These are phyloP conservation scores for Tillandsia fasciculata DNA, from an alignment of 176 grass and related monocot species.

Conservation along the genomic window DNA sequence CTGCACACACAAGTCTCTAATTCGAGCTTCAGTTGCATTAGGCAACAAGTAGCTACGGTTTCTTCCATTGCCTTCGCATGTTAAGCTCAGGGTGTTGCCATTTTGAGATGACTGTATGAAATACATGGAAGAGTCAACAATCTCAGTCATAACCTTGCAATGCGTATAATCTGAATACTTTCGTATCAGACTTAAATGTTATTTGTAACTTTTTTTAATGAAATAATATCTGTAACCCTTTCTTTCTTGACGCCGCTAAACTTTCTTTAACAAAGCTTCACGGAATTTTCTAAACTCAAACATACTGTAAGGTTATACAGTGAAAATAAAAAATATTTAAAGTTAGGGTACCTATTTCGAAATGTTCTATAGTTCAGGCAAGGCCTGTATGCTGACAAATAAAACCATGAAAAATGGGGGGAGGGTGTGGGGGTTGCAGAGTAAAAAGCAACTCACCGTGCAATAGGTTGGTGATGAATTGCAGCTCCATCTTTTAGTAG, in stretches of 20 bases:
- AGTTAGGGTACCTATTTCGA: neutral
- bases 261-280: neutral
- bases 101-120: slow-evolving; percentile 29
- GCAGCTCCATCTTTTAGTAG: slow-evolving; percentile 53
- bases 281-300: neutral
- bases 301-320: neutral
- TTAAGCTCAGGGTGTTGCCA: slow-evolving; percentile 32
- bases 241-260: no score
- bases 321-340: no score
- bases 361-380: slow-evolving; percentile 1
- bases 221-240: no score
- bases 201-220: no score
- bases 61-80: slow-evolving; percentile 24
- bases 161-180: no score
- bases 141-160: no score
- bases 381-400: neutral
- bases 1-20: slow-evolving; percentile 45
- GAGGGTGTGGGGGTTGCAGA: neutral
- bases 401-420: neutral
- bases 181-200: no score
- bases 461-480: slow-evolving; percentile 36
- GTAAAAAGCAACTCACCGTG: slow-evolving; percentile 17
- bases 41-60: slow-evolving; percentile 36
- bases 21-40: slow-evolving; percentile 24
- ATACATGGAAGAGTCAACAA: neutral